A percentile compares a stretch with the other conserved stretches of the same genome.
These are phyloP conservation scores for Trypanosoma lewisi DNA, from an alignment of 208 protist species.

Conservation along the genomic window DNA sequence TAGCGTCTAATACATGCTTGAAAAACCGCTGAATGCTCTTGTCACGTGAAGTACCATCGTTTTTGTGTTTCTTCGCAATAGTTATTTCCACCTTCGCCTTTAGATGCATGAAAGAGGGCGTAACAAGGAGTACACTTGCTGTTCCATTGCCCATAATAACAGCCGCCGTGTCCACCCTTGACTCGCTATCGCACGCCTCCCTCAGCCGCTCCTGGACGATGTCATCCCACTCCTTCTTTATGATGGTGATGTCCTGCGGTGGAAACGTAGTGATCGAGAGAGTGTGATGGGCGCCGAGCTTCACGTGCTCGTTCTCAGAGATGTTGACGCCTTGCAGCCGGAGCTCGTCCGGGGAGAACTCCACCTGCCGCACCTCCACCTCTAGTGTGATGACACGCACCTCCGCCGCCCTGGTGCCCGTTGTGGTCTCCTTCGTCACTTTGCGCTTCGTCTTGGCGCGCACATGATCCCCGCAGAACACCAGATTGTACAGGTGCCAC, in stretches of 20 bases:
- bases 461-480: slow-evolving; percentile 82
- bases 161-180: slow-evolving; percentile 88
- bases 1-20: slow-evolving; percentile 85
- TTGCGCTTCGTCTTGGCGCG: slow-evolving; percentile 76
- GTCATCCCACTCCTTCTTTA: slow-evolving; percentile 92
- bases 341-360: slow-evolving; percentile 78
- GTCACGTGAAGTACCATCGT: slow-evolving; percentile 77
- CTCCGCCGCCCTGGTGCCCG: slow-evolving; percentile 42
- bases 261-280: slow-evolving; percentile 87
- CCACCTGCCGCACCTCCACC: slow-evolving; percentile 50
- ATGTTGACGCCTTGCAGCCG: slow-evolving; percentile 87
- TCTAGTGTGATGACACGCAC: slow-evolving; percentile 61
- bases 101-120: slow-evolving; percentile 88
- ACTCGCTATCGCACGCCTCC: slow-evolving; percentile 72
- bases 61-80: slow-evolving; percentile 85
- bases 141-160: slow-evolving; percentile 95
- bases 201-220: slow-evolving; percentile 52
- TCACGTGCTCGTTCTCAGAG: slow-evolving; percentile 86
- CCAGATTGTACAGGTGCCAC: slow-evolving; percentile 97
- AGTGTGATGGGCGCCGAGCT: slow-evolving; percentile 93
- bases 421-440: slow-evolving; percentile 58
- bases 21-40: slow-evolving; percentile 93
- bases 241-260: slow-evolving; percentile 87
- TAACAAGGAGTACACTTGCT: slow-evolving; percentile 92
- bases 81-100: slow-evolving; percentile 88